Evolutionary conservation across 108 stramenopile genomes (phyloP), one percentile per base, ranked within the genome.

Genomic region (Ochromonas danica): DNA sequence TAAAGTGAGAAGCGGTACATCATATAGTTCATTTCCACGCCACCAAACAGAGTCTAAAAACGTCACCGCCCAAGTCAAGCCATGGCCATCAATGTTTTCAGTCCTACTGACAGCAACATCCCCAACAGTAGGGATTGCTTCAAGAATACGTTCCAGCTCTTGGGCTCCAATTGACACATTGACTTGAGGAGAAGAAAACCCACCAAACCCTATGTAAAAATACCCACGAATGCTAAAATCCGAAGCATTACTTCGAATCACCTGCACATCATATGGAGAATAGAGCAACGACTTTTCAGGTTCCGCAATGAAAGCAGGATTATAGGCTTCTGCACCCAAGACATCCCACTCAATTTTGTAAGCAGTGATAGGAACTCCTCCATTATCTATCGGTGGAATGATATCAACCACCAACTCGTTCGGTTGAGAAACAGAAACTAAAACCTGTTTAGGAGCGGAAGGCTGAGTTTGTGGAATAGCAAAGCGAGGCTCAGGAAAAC

Each of bases 301-400:
- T n/a, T 39, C 70, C 22, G 14, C 14, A 27, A 75, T 10, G 41
- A 35, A 45, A 41, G 3, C 40, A 28, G 10, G 27, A 42, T 45
- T 31, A 51, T 82, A 84, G 6, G 83, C 85, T 40, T 86, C 85
- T 27, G 82, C 61, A 22, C 86, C 87, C 6, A 87, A 22, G 14
- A 61, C 81, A 41, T 93, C 93, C 93, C 93, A 94, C 78, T 94
- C 91, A 51, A 94, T 85, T 42, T 88, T 82, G 84, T 90, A 93
- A 60, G 86, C 75, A 42, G 85, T 89, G 38, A 94, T 62, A 0
- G 88, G 82, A 70, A 85, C 86, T 39, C 93, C 93, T 0, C 93
- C 92, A 51, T 91, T 89, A 79, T 88, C 90, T 0, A 77, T 70
- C 0, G 92, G 89, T 36, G 89, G 77, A 6, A 87, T 89, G 42